phyloP scores from a whole-genome alignment of 1,139 yeast genomes.

The Zygosaccharomyces sapae region DNA sequence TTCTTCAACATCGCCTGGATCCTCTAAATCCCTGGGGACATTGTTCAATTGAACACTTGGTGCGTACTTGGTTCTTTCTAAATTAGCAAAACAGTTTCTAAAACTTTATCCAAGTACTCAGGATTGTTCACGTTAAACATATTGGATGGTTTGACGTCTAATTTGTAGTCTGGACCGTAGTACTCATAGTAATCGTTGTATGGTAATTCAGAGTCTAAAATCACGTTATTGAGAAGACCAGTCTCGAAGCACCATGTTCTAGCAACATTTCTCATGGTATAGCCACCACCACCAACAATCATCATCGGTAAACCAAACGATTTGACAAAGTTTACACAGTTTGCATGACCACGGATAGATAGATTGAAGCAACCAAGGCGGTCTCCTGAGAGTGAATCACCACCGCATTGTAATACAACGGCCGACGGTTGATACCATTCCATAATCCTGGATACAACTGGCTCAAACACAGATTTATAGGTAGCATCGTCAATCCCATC shows the following conservation, averaged over 20 bases:
- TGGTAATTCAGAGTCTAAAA: constrained; percentile 79
- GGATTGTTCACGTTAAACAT: constrained; percentile 96
- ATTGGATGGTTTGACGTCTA: constrained; percentile 90
- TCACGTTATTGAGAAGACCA: constrained; percentile 76
- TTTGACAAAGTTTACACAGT: constrained; percentile 86
- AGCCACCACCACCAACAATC: constrained; percentile 97
- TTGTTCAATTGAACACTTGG: constrained; percentile 93
- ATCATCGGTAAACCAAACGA: constrained; percentile 83
- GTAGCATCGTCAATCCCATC: constrained; percentile 93
- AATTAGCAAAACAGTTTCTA: constrained; percentile 71
- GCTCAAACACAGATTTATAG: constrained; percentile 82
- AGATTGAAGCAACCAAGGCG: constrained; percentile 88
- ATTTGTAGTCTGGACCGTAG: constrained; percentile 91
- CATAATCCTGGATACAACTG: constrained; percentile 73
- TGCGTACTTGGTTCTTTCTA: constrained; percentile 87
- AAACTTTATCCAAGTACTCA: constrained; percentile 81
- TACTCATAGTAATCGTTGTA: constrained; percentile 96
- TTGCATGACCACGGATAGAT: constrained; percentile 91
- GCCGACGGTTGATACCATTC: constrained; percentile 95
- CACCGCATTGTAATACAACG: constrained; percentile 88
- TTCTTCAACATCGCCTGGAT: constrained; percentile 77
- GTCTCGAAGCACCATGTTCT: constrained; percentile 96
- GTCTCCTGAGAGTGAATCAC: constrained; percentile 89
- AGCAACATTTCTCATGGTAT: constrained; percentile 94
- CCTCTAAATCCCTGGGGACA: constrained; percentile 84